Conservation (phyloP, 1,139 yeast species). For the Wickerhamomyces sp. region DNA sequence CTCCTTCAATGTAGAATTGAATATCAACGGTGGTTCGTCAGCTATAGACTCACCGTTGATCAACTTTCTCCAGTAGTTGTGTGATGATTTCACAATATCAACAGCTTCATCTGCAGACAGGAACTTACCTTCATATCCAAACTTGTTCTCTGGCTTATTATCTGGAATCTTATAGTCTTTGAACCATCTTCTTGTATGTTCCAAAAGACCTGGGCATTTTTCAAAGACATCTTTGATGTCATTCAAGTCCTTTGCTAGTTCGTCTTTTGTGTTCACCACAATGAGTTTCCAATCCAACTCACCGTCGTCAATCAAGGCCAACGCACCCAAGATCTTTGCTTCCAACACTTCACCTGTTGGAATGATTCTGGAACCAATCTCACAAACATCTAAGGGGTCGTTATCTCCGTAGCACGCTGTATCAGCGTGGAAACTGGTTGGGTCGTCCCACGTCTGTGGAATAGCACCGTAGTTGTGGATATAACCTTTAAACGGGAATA, state of each 20-base stretch:
- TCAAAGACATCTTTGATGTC: slow-evolving; percentile 79
- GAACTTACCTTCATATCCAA: slow-evolving; percentile 82
- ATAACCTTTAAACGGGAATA: slow-evolving; percentile 95
- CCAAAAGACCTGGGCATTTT: slow-evolving; percentile 78
- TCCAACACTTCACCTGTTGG: slow-evolving; percentile 64
- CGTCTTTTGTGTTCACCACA: slow-evolving; percentile 78
- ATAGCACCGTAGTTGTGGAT: slow-evolving; percentile 97
- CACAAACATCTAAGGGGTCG: slow-evolving; percentile 96
- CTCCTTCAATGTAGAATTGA: slow-evolving; percentile 32
- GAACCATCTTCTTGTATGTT: slow-evolving; percentile 89
- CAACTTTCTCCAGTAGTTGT: slow-evolving; percentile 71
- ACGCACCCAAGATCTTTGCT: slow-evolving; percentile 87
- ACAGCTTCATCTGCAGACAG: slow-evolving; percentile 66
- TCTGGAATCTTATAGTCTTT: slow-evolving; percentile 92
- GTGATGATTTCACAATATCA: slow-evolving; percentile 67
- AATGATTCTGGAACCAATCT: slow-evolving; percentile 67
- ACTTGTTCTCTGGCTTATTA: slow-evolving; percentile 83
- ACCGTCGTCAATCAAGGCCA: slow-evolving; percentile 95
- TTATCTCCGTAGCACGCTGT: slow-evolving; percentile 76
- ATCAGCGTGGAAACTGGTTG: slow-evolving; percentile 39
- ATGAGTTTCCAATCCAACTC: slow-evolving; percentile 97
- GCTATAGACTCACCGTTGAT: slow-evolving; percentile 48
- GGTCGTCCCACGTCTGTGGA: slow-evolving; percentile 97
- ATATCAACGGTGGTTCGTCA: slow-evolving; percentile 29
- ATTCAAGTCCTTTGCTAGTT: slow-evolving; percentile 67